A percentile compares a stretch with the other conserved stretches of the same genome.
Evolutionary conservation across 108 stramenopile species (phyloP).

Genomic region (Schizochytrium sp.): DNA sequence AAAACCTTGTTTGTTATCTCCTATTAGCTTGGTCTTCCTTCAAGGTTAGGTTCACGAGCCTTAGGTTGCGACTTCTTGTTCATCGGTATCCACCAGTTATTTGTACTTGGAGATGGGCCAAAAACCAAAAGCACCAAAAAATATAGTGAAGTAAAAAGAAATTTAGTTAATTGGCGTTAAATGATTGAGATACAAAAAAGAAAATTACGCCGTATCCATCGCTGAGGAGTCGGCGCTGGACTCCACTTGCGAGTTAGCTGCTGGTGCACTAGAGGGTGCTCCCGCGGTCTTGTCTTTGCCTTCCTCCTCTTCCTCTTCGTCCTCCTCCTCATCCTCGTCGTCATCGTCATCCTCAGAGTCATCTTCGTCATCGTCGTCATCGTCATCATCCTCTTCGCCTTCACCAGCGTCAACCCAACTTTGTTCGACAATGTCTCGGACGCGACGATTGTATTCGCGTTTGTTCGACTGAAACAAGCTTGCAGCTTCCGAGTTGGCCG

Average conservation of each 20-base stretch:
- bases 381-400: constrained; percentile 51
- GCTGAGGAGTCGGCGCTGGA: not conserved
- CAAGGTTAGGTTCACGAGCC: too few relatives aligned
- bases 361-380: constrained; percentile 55
- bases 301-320: constrained; percentile 43
- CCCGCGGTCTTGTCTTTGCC: not conserved
- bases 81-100: too few relatives aligned
- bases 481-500: constrained; percentile 95
- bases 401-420: constrained; percentile 82
- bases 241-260: not conserved
- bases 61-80: too few relatives aligned
- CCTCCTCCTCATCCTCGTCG: constrained; percentile 48
- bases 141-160: too few relatives aligned
- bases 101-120: too few relatives aligned
- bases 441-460: constrained; percentile 97
- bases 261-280: not conserved
- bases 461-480: constrained; percentile 96
- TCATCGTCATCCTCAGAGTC: constrained; percentile 52
- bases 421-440: constrained; percentile 97
- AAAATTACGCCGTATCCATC: not conserved
- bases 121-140: too few relatives aligned
- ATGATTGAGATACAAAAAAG: not conserved
- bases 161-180: not conserved
- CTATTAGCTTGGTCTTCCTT: too few relatives aligned
- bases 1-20: too few relatives aligned